Base-by-base conservation (phyloP, 148 eudicot species). In the Nepenthes mirabilis region DNA sequence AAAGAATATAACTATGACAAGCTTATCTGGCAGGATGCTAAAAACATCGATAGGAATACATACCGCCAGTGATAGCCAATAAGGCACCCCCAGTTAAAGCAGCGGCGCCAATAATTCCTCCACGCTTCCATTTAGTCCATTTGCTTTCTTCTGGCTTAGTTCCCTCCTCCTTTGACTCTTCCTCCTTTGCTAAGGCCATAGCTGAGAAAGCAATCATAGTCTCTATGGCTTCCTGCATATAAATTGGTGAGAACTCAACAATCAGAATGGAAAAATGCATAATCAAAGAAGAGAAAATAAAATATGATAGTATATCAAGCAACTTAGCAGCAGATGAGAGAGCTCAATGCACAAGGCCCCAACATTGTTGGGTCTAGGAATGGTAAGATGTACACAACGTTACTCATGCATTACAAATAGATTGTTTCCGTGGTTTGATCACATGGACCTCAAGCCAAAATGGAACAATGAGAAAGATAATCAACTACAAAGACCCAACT, bases 21-120 rank as follows among this genome's bases (percentile, higher is more conserved):
- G 11, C 6, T 45, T 45, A 45, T 11, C 11, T 0, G 14, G 52
- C 3, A 12, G 6, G n/a, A 49, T 11, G 13, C 12, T 49, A 12
- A 49, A 49, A 2, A 45, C 48, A 12, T 2, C 52, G 55, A 14
- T 53, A 49, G 14, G 5, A 33, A 47, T 43, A 40, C 69, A 72
- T 79, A 89, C 99, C 99, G 32, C 96, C 99, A 52, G 99, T 93
- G 43, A 93, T 73, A 45, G 99, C 99, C 96, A 93, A 64, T 61
- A 93, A 82, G 57, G 94, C 78, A 70, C 99, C 99, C 49, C 99
- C 96, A 9, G 96, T 85, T 61, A 93, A 50, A 48, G 99, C 96
- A 65, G 99, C 99, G 55, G 94, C 99, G 68, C 99, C 99, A 62
- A 93, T 86, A 47, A 93, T 93, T 53, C 95, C 99, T 71, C 96